Base-by-base conservation (phyloP, 1,139 yeast genomes). In the Lodderomyces theae region DNA sequence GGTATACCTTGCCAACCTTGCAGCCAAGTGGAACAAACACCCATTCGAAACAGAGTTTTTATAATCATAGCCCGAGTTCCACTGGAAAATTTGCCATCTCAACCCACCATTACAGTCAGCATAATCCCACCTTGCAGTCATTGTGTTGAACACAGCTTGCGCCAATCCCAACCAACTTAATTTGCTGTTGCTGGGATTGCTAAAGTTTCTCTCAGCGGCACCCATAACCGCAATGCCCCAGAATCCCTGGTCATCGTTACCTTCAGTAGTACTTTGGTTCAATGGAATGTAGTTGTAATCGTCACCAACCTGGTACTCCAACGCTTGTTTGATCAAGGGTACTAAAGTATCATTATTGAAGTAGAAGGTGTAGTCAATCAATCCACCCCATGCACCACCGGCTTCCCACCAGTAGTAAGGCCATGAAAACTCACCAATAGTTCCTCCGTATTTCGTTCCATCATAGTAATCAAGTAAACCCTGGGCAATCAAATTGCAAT, bases 371-470 rank as follows among this genome's bases (percentile, higher is more conserved):
- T 80, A 83, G 57, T 84, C 90, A 40, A 87, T 64, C 64, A 87
- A 55, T 9, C 87, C 76, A 10, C 90, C 92, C 80, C 87, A 82
- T 1, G 86, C 88, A 44, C 88, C 95, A 49, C 95, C 96, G 34
- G 94, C 92, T 65, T 84, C 86, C 95, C 96, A 88, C 96, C 96
- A 88, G 69, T 84, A 86, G 66, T 85, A 86, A 2, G 95, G 95
- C 48, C 69, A 58, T 13, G 72, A 66, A 59, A 88, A 87, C 83
- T 80, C 77, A 26, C 96, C 96, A 21, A 86, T 75, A 9, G 83
- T 76, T 29, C 89, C 86, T 33, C 96, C 96, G 42, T 69, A 63
- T 24, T 68, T 60, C 36, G 64, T 53, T 13, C 92, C 92, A 25
- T 74, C 77, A 58, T 86, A 85, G 59, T 87, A 87, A 60, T 81